Evolutionary conservation across 305 asterid species (phyloP).

Genomic region (Coffea humblotiana): DNA sequence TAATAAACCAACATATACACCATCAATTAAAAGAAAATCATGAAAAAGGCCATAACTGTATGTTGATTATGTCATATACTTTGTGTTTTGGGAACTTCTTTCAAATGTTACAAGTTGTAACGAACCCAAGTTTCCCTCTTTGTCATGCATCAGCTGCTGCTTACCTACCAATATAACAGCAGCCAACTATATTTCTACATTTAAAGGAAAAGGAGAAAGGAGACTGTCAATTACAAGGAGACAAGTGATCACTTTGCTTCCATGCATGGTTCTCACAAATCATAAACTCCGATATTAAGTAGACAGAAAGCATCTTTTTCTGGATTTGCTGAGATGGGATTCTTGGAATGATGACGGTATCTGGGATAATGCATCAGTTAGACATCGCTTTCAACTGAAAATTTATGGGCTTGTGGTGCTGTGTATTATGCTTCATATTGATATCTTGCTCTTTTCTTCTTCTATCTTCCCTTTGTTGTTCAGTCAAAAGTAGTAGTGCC

Average conservation of each 20-base stretch:
- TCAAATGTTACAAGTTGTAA: not conserved
- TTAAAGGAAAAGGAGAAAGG: not conserved
- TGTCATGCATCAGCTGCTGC: constrained; percentile 38
- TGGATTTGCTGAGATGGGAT: constrained; percentile 18
- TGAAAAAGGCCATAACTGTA: not conserved
- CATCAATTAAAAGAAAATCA: not conserved
- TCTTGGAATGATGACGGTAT: constrained; percentile 14
- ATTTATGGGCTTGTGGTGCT: not conserved
- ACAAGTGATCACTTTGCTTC: constrained; percentile 14
- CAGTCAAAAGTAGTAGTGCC: constrained; percentile 17
- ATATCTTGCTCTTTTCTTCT: constrained; percentile 9
- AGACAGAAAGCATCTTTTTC: constrained; percentile 2
- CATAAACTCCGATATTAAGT: not conserved
- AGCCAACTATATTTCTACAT: not conserved
- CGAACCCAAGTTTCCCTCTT: constrained; percentile 23
- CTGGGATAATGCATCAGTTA: constrained; percentile 27
- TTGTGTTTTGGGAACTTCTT: not conserved
- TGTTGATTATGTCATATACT: constrained; percentile 1
- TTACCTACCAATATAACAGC: constrained; percentile 36
- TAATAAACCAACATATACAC: not conserved
- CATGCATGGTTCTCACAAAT: not conserved
- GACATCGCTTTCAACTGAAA: constrained; percentile 28
- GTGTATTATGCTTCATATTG: not conserved
- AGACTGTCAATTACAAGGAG: constrained; percentile 21
- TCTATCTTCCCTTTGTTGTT: constrained; percentile 1